Conservation (phyloP, 306 rosid genomes). For the Quercus robur region DNA sequence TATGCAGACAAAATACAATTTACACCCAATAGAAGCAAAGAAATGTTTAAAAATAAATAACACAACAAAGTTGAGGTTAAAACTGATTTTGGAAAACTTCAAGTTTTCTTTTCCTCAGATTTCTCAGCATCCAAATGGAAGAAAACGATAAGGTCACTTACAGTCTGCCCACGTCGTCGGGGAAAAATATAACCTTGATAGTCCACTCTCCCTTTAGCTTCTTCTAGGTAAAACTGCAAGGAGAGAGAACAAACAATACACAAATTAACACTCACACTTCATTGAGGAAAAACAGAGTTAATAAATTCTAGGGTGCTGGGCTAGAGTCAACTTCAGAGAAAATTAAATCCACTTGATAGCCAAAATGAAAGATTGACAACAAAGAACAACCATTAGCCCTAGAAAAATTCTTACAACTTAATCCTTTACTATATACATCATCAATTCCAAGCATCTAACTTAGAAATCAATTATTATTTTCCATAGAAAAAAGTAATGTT, state of each 20-base stretch:
- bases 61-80: neutral
- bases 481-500: too few species aligned
- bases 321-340: neutral
- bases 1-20: neutral
- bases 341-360: neutral
- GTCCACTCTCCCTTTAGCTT: constrained; percentile 77
- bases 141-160: constrained; percentile 41
- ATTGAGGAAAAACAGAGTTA: neutral
- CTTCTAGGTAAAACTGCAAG: constrained; percentile 90
- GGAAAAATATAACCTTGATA: constrained; percentile 96
- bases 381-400: neutral
- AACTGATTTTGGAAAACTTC: neutral
- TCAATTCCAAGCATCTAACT: too few species aligned
- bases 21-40: neutral
- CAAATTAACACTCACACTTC: neutral
- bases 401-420: neutral
- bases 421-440: neutral
- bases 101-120: neutral
- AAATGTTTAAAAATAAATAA: neutral
- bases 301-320: neutral
- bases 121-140: neutral
- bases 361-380: neutral
- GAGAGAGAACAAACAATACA: neutral
- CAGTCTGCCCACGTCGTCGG: constrained; percentile 64
- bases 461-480: too few species aligned